Percentiles rank a stretch among this genome's conserved stretches.
Evolutionary conservation across 169 alveolate species (phyloP).

Genomic region (Besnoitia besnoiti): DNA sequence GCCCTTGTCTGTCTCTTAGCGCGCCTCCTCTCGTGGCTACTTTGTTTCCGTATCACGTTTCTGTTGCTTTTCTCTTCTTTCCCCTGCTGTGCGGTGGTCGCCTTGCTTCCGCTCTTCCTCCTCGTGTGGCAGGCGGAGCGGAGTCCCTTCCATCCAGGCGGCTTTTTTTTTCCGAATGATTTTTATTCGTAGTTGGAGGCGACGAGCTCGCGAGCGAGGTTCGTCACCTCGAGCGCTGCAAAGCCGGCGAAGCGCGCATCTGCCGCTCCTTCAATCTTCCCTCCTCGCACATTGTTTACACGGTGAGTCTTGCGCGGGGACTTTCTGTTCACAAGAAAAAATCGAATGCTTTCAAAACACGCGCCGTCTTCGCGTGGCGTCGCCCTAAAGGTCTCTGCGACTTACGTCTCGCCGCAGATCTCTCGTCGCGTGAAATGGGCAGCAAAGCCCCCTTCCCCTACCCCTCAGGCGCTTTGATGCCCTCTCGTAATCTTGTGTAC

Average conservation of each 20-base stretch:
- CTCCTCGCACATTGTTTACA: constrained; percentile 44
- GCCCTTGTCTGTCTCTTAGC: neutral
- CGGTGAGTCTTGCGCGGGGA: constrained; percentile 40
- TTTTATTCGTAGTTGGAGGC: constrained; percentile 40
- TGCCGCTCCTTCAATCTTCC: constrained; percentile 59
- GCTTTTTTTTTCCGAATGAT: neutral
- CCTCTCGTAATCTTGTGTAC: too few species aligned
- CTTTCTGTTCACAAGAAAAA: neutral
- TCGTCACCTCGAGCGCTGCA: constrained; percentile 28
- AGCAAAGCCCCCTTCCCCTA: too few species aligned
- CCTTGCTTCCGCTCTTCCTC: neutral
- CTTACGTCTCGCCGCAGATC: too few species aligned
- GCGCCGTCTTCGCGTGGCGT: too few species aligned
- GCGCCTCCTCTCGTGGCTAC: neutral
- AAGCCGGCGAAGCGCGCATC: constrained; percentile 56
- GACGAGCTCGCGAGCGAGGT: constrained; percentile 35
- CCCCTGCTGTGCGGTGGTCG: neutral
- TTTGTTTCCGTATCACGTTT: neutral
- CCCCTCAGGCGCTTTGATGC: too few species aligned
- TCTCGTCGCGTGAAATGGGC: too few species aligned
- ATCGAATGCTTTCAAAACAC: neutral
- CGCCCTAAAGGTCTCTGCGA: too few species aligned
- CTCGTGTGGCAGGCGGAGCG: neutral
- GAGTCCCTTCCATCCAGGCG: neutral
- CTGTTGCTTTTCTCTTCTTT: neutral